Percentiles rank a stretch among this genome's conserved stretches.
Evolutionary conservation across 2,329 filamentous ascomycete species (phyloP).

Genomic region (Fusarium mundagurra): DNA sequence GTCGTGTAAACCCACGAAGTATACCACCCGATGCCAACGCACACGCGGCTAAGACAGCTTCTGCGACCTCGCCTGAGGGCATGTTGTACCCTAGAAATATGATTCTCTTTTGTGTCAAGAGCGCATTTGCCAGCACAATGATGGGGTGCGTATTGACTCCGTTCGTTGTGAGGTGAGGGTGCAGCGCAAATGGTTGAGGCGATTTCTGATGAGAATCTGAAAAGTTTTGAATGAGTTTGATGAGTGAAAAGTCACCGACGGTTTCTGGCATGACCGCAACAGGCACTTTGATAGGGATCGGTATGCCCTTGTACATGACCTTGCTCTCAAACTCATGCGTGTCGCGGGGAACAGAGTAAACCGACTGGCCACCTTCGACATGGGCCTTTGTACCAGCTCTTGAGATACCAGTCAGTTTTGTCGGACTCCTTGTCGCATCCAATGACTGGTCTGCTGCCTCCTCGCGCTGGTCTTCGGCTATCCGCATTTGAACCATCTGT

Average conservation of each 20-base stretch:
- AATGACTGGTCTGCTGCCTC: conserved; percentile 49
- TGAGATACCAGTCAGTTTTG: conserved; percentile 60
- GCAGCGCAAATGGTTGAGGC: conserved; percentile 84
- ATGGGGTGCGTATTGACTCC: conserved; percentile 92
- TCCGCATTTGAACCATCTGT: conserved; percentile 86
- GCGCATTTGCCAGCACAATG: conserved; percentile 91
- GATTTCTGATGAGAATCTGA: conserved; percentile 82
- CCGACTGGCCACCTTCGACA: conserved; percentile 66
- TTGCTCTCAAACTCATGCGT: conserved; percentile 98
- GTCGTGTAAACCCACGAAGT: conserved; percentile 91
- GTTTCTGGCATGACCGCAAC: conserved; percentile 94
- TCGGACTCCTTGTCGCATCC: conserved; percentile 60
- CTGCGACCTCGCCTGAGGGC: conserved; percentile 94
- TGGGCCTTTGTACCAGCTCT: conserved; percentile 71
- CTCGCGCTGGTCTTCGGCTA: conserved; percentile 69
- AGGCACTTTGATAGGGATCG: conserved; percentile 95
- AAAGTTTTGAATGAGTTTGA: conserved; percentile 97
- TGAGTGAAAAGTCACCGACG: conserved; percentile 95
- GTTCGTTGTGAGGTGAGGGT: conserved; percentile 93
- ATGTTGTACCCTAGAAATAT: conserved; percentile 96
- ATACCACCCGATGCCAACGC: conserved; percentile 91
- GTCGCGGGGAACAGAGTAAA: conserved; percentile 85
- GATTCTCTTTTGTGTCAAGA: conserved; percentile 94
- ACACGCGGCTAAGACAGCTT: conserved; percentile 97
- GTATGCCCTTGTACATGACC: conserved; percentile 95